Evolutionary conservation across 768 basidiomycete species (phyloP).

Genomic region (Kwoniella pini): DNA sequence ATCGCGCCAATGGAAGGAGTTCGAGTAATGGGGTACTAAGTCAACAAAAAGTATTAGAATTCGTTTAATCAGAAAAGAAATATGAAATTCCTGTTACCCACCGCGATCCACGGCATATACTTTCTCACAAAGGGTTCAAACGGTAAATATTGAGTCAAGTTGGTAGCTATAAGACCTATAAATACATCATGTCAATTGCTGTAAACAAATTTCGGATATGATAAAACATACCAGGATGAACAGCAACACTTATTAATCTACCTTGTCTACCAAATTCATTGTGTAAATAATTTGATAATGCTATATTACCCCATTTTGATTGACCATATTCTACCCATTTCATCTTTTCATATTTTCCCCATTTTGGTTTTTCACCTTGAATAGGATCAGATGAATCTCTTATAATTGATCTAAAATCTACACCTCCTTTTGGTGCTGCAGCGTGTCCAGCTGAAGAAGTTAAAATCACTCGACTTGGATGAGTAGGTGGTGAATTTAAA

Average conservation of each 20-base stretch:
- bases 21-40: slow-evolving; percentile 22
- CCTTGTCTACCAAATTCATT: slow-evolving; percentile 30
- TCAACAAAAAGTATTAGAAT: background rate
- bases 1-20: slow-evolving; percentile 27
- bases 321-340: slow-evolving; percentile 47
- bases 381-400: slow-evolving; percentile 12
- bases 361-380: background rate
- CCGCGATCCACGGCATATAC: slow-evolving; percentile 29
- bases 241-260: slow-evolving; percentile 38
- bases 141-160: slow-evolving; percentile 30
- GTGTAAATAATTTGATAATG: slow-evolving; percentile 36
- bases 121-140: slow-evolving; percentile 14
- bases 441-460: slow-evolving; percentile 44
- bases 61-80: too few species aligned
- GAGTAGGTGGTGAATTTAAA: slow-evolving; percentile 12
- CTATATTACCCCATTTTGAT: slow-evolving; percentile 49
- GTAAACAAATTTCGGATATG: background rate
- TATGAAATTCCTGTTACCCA: too few species aligned
- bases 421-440: slow-evolving; percentile 31
- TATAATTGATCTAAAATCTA: slow-evolving; percentile 35
- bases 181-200: background rate
- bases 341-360: slow-evolving; percentile 22
- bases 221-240: slow-evolving; percentile 43
- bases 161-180: slow-evolving; percentile 42
- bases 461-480: slow-evolving; percentile 33